Evolutionary conservation across 2,329 filamentous ascomycete genomes (phyloP), one percentile per base, ranked within the genome.

Genomic region (Talaromyces sp.): DNA sequence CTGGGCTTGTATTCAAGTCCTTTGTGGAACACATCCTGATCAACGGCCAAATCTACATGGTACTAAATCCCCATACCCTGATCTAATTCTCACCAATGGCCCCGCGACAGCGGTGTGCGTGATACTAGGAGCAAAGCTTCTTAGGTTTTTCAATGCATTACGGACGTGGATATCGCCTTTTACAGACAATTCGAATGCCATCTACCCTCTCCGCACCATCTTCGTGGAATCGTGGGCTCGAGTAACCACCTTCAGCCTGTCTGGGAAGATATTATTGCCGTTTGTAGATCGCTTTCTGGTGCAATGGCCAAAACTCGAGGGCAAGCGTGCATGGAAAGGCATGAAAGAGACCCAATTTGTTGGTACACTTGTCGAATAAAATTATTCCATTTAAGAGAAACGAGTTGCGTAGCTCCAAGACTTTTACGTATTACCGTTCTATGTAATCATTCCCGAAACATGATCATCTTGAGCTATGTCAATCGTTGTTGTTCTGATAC

Each of bases 221-320:
- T 99, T 95, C 73, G 85, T 97, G 31, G 95, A 99, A 80, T 95
- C 90, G 23, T 97, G 93, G 89, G 94, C 95, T 2, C 84, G 95
- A 16, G 90, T 96, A 16, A 88, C 84, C 66, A 88, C 85, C 12
- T 76, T 98, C 66, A 98, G 94, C 77, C 75, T 97, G 63, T 96
- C 91, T 42, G 95, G 94, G 0, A 88, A 86, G 72, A 78, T 98
- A 42, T 79, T 99, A 61, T 76, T 89, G 62, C 78, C 80, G 66
- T 79, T 96, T 47, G 90, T 90, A 55, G 91, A 96, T 75, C 79
- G 88, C 56, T 90, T 96, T 69, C 74, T 96, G 58, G 92, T 96
- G 61, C 93, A 97, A 79, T 95, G 94, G 82, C 82, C 85, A 62
- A 76, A 80, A 60, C 79, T 95, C 50, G 85, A 84, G 1, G 76